Evolutionary conservation across 768 basidiomycete species (phyloP).

Genomic region (Mrakia frigida): DNA sequence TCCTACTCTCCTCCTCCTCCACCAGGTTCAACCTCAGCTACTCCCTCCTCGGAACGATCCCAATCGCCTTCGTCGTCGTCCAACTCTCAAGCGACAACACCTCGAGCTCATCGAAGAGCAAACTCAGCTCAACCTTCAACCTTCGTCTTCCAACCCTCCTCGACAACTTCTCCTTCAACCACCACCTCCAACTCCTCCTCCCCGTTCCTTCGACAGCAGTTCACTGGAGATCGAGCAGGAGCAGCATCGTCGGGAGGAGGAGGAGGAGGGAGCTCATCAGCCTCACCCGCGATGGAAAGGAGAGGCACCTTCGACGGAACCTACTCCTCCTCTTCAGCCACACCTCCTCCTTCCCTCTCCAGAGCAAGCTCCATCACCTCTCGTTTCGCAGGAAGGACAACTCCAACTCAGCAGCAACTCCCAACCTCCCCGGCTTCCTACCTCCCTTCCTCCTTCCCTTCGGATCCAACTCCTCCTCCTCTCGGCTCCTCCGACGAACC

Average conservation of each 20-base stretch:
- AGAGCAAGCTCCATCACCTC: conserved; percentile 31
- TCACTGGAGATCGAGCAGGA: not conserved
- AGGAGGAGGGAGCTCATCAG: too few relatives aligned
- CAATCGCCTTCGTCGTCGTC: conserved; percentile 7
- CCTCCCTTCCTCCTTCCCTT: not conserved
- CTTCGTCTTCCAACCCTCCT: conserved; percentile 24
- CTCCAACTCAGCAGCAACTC: not conserved
- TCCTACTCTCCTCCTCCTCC: conserved; percentile 22
- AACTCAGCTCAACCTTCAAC: conserved; percentile 28
- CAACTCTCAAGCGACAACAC: not conserved
- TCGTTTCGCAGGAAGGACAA: conserved; percentile 13
- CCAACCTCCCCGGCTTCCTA: not conserved
- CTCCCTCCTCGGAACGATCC: not conserved
- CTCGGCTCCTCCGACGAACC: conserved; percentile 2
- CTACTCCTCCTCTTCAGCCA: not conserved
- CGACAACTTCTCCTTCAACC: not conserved
- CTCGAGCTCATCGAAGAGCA: conserved; percentile 6
- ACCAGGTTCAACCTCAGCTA: not conserved
- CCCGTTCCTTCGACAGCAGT: not conserved
- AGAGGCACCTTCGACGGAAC: conserved; percentile 10
- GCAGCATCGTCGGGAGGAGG: too few relatives aligned
- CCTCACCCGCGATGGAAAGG: conserved; percentile 16
- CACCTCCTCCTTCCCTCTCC: conserved; percentile 8
- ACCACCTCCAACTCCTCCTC: conserved; percentile 16
- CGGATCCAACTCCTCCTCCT: not conserved